Conservation (phyloP, 306 rosid genomes). For the Amphicarpaea edgeworthii region DNA sequence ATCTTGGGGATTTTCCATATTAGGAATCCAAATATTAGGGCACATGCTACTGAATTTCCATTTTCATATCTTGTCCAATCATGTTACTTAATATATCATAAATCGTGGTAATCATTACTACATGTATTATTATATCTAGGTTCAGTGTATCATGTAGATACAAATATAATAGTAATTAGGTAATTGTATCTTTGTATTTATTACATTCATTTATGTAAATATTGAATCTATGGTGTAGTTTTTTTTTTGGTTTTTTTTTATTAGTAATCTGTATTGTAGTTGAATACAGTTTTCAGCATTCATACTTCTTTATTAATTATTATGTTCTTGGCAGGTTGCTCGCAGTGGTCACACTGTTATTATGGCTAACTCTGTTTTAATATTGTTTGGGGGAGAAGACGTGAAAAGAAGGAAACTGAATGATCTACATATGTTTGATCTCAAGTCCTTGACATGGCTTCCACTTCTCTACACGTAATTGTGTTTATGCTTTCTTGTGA, state of each 20-base stretch:
- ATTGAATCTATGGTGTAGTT: not conserved
- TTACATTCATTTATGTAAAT: conserved; percentile 5
- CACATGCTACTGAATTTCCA: conserved; percentile 9
- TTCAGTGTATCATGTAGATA: not conserved
- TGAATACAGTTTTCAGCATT: not conserved
- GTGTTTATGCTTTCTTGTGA: conserved; percentile 18
- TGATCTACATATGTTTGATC: conserved; percentile 98
- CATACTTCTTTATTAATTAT: conserved; percentile 15
- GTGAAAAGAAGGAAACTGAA: conserved; percentile 81
- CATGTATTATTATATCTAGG: not conserved
- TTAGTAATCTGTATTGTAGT: not conserved
- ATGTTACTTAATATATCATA: not conserved
- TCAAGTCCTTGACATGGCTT: conserved; percentile 93
- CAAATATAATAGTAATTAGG: not conserved
- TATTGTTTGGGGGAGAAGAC: conserved; percentile 96
- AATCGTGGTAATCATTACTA: conserved; percentile 11
- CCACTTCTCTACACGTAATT: conserved; percentile 92
- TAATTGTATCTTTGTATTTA: conserved; percentile 11
- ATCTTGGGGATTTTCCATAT: not conserved
- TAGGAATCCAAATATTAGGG: conserved; percentile 9
- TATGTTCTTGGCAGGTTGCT: conserved; percentile 66
- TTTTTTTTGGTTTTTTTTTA: too few species aligned
- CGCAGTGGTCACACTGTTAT: conserved; percentile 95
- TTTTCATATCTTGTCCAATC: conserved; percentile 14
- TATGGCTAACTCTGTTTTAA: conserved; percentile 74